Base-by-base conservation (phyloP, 2,329 filamentous ascomycete genomes). In the Penicillium freii region DNA sequence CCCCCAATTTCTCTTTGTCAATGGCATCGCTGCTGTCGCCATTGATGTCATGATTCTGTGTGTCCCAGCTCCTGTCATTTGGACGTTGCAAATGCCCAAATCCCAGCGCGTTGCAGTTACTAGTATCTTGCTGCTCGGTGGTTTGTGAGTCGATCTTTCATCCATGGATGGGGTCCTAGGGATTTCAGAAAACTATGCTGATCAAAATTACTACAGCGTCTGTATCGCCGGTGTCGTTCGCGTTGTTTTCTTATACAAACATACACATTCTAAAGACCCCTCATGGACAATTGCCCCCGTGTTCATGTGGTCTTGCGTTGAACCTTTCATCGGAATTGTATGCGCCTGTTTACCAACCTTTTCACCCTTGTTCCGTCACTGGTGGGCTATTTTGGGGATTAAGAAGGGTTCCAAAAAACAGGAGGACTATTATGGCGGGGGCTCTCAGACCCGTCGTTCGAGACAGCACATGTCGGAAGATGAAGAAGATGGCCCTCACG, bases 41-140 rank as follows among this genome's bases (percentile, higher is more conserved):
- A 66, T 66, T 54, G 71, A 73, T 52, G 58, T 73, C 5, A 54
- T 69, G n/a, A 69, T 73, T 31, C 53, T 73, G 23, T 29, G 63
- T 29, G 61, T 71, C 4, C 71, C 71, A 10, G 67, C 71, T 15
- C 71, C 70, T 33, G 69, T 72, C 6, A 47, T 69, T 17, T 60
- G 61, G 44, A 45, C n/a, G 5, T 61, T 73, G 21, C 67, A 73
- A 40, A 70, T 73, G 71, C 61, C 51, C 19, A 58, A 29, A 2
- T 58, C 59, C 19, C 67, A 70, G 53, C 71, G 70, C 58, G 9
- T 69, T 8, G 65, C 65, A 17, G 66, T 73, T 21, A 65, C 63
- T 34, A 66, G 59, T 31, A 69, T 73, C 21, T 66, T 73, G 62
- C 40, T 70, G 29, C 53, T 73, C 23, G 71, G 71, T 40, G 59